Base-by-base conservation (phyloP, 495 filamentous ascomycete species). In the Daldinia vernicosa region DNA sequence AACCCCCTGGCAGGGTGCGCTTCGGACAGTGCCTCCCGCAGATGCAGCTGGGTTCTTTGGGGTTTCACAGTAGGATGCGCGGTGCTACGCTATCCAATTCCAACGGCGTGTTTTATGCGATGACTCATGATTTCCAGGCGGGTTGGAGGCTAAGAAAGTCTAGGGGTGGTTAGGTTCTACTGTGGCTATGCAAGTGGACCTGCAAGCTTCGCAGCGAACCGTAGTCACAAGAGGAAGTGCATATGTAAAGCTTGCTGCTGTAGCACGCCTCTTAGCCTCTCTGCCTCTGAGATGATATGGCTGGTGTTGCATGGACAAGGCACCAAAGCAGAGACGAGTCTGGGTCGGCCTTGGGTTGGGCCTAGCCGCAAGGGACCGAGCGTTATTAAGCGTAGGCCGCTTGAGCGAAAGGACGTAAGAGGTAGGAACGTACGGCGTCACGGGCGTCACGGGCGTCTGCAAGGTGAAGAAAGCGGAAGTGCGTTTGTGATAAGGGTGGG, bases 211-310 rank as follows among this genome's bases (percentile, higher is more conserved):
- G 70, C 77, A 76, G 77, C 77, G 76, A 68, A 74, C 74, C 74
- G 76, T 75, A 75, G 76, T 79, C 77, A 79, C 77, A 72, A 75
- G 75, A 75, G 74, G 75, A 74, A 71, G 58, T 66, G 70, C 70
- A 73, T 73, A 73, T 73, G 70, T 73, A 73, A 66, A 69, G 70
- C 60, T 56, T 65, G 60, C 61, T 66, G 70, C 62, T 54, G 60
- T 45, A 53, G 54, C 55, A 59, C 65, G 32, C 64, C 39, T 39
- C 26, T 53, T 52, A 30, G 22, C 47, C 6, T 39, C 26, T 53
- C 45, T 24, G 22, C 47, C 6, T 53, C 39, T 72, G 57, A 35
- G n/a, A 37, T 53, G 30, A 22, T 17, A 33, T 63, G 11, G 43
- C 19, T 47, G 37, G 64, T 50, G 69, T 71, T 63, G 55, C 60